These are phyloP conservation scores for Xylaria sp. DNA, from an alignment of 2,329 filamentous ascomycete species.

Conservation along the genomic window DNA sequence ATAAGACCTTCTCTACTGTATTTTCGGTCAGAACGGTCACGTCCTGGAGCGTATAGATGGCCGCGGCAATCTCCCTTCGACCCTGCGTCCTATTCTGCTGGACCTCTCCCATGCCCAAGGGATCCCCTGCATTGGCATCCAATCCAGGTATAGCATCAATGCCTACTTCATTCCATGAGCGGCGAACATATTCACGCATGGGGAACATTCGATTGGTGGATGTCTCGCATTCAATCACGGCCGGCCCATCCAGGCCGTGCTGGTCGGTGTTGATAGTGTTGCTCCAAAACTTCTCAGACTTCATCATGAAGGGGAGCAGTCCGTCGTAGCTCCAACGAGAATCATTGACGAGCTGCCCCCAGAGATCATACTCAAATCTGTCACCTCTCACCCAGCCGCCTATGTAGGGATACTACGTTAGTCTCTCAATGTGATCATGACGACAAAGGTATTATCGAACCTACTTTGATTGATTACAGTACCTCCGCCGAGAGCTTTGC, in stretches of 20 bases:
- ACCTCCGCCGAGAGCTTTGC: constrained; percentile 53
- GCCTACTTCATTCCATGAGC: constrained; percentile 50
- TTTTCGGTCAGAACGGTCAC: constrained; percentile 11
- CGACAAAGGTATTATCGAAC: neutral
- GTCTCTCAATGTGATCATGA: neutral
- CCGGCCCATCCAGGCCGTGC: constrained; percentile 45
- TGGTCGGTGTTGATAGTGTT: constrained; percentile 30
- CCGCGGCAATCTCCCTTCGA: constrained; percentile 35
- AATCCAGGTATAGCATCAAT: constrained; percentile 35
- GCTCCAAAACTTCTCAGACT: constrained; percentile 47
- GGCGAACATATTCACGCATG: constrained; percentile 45
- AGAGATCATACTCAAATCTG: constrained; percentile 55
- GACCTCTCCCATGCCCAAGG: constrained; percentile 43
- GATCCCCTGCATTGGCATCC: constrained; percentile 40
- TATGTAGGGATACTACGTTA: neutral
- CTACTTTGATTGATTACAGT: constrained; percentile 49
- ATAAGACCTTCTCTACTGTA: constrained; percentile 3
- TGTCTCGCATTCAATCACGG: constrained; percentile 41
- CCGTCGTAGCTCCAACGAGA: constrained; percentile 53
- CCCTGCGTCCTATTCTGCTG: constrained; percentile 36
- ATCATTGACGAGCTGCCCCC: constrained; percentile 52
- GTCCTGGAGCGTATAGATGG: constrained; percentile 1
- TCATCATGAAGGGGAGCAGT: constrained; percentile 55
- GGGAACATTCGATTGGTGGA: constrained; percentile 50
- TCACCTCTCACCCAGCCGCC: constrained; percentile 55